These are phyloP conservation scores for Syncephalis plumigaleata DNA, from an alignment of 371 early-diverging fungal species.

Conservation along the genomic window DNA sequence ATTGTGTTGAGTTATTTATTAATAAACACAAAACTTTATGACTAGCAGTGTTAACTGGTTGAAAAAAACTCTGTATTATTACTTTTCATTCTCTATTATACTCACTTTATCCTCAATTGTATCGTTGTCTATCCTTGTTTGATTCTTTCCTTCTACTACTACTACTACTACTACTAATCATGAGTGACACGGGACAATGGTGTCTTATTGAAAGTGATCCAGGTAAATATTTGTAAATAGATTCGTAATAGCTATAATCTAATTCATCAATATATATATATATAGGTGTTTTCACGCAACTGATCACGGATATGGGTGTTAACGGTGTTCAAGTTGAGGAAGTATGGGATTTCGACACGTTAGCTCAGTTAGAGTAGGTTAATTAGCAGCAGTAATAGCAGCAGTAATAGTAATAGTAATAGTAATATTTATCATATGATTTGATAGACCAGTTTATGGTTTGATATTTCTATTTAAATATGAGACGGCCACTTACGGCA, in stretches of 20 bases:
- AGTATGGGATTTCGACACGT: conserved; percentile 53
- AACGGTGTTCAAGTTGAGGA: conserved; percentile 70
- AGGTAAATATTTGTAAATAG: conserved; percentile 19
- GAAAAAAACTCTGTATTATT: too few species aligned
- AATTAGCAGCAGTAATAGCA: too few species aligned
- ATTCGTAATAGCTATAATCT: neutral
- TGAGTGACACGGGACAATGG: conserved; percentile 59
- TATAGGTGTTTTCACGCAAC: conserved; percentile 81
- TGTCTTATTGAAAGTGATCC: conserved; percentile 83
- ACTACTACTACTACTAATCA: too few species aligned
- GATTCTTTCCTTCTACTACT: too few species aligned
- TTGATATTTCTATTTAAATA: conserved; percentile 85
- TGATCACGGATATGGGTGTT: conserved; percentile 70
- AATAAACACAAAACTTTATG: too few species aligned
- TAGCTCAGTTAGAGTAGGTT: conserved; percentile 41
- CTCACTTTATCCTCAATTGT: too few species aligned
- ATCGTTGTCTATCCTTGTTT: too few species aligned
- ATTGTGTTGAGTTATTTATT: too few species aligned
- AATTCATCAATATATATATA: neutral
- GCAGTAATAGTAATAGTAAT: neutral
- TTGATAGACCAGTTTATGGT: conserved; percentile 54
- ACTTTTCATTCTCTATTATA: too few species aligned
- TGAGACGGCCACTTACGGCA: conserved; percentile 21
- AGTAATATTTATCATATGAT: neutral
- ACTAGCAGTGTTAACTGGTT: too few species aligned